Conservation (phyloP, 83 land plant species). For the Thuja plicata region DNA sequence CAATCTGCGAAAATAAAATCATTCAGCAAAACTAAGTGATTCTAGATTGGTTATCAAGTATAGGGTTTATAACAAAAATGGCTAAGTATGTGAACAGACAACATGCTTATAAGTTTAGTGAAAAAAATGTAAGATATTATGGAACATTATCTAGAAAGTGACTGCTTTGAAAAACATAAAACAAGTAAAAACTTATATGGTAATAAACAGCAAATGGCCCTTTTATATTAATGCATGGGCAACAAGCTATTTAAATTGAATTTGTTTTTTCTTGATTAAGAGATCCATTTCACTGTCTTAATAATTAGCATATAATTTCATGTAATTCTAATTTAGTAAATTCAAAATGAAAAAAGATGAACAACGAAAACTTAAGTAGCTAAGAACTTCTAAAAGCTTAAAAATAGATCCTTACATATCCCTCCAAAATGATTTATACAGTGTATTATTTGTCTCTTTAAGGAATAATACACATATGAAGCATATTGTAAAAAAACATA, state of each 20-base stretch:
- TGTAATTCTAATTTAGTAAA: background rate
- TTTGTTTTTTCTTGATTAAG: background rate
- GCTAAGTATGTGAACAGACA: background rate
- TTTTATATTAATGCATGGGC: background rate
- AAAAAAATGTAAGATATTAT: background rate
- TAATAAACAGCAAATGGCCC: background rate
- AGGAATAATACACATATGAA: background rate
- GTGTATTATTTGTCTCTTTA: background rate
- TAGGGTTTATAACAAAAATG: background rate
- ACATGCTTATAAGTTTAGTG: background rate
- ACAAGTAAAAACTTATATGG: background rate
- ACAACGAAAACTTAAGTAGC: background rate
- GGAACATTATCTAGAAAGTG: background rate
- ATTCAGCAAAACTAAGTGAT: background rate
- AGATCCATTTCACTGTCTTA: background rate
- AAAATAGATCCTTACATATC: background rate
- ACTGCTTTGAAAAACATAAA: background rate
- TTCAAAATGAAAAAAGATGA: background rate
- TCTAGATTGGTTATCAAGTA: background rate
- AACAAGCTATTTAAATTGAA: background rate
- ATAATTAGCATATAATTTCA: background rate
- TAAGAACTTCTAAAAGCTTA: background rate
- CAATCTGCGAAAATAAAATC: background rate
- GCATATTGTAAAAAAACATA: background rate
- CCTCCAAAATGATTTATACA: background rate